These are phyloP conservation scores for Pichia terricola DNA, from an alignment of 1,139 yeast genomes.

Conservation along the genomic window DNA sequence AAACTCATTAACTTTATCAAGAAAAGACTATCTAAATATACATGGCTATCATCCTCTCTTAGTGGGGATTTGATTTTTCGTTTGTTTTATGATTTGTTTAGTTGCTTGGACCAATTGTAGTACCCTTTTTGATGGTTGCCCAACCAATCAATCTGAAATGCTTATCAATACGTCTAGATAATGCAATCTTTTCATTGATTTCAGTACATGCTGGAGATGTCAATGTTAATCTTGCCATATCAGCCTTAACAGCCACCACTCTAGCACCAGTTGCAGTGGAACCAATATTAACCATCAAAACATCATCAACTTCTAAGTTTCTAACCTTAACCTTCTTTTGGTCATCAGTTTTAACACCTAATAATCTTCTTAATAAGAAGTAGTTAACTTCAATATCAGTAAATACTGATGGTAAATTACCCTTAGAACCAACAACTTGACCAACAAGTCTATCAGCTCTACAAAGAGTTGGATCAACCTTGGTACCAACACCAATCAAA, in stretches of 20 bases:
- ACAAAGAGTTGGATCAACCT: conserved; percentile 97
- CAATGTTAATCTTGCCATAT: conserved; percentile 95
- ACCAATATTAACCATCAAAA: conserved; percentile 97
- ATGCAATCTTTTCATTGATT: conserved; percentile 94
- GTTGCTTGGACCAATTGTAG: conserved; percentile 63
- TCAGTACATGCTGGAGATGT: conserved; percentile 99
- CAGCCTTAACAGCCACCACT: conserved; percentile 96
- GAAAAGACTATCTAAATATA: not conserved
- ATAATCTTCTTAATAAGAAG: conserved; percentile 89
- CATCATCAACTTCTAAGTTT: conserved; percentile 89
- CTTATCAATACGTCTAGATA: conserved; percentile 97
- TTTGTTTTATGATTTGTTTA: conserved; percentile 13
- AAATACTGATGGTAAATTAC: conserved; percentile 89
- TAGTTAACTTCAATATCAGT: conserved; percentile 96
- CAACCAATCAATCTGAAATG: conserved; percentile 99
- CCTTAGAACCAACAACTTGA: conserved; percentile 97
- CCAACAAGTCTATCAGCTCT: conserved; percentile 99
- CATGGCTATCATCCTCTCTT: not conserved
- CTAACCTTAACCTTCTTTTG: conserved; percentile 96
- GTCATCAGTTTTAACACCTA: conserved; percentile 98
- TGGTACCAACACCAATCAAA: conserved; percentile 97
- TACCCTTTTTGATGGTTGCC: conserved; percentile 98
- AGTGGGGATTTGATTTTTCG: too few species aligned
- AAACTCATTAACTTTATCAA: not conserved
- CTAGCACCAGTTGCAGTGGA: conserved; percentile 99